Evolutionary conservation across 2,329 filamentous ascomycete genomes (phyloP).

Genomic region (Leptographium radiaticola): DNA sequence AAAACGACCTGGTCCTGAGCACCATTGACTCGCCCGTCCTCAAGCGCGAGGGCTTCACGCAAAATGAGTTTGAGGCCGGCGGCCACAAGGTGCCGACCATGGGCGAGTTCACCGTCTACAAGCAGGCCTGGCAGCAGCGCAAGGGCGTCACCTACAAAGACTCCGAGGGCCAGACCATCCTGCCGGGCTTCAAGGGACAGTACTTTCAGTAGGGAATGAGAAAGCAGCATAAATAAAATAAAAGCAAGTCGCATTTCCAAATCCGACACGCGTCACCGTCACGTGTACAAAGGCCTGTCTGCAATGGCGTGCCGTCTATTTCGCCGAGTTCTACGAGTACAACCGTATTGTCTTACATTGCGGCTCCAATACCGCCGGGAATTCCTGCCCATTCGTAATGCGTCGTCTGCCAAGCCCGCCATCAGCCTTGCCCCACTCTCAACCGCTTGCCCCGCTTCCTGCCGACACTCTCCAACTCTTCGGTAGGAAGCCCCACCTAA

Average conservation of each 20-base stretch:
- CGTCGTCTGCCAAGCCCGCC: too few species aligned
- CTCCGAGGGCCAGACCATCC: background rate
- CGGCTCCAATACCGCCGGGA: too few species aligned
- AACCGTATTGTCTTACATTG: too few species aligned
- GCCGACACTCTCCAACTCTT: too few species aligned
- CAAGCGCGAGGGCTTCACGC: slow-evolving; percentile 17
- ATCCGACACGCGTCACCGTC: too few species aligned
- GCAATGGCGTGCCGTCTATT: background rate
- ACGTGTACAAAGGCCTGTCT: too few species aligned
- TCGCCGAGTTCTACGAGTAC: too few species aligned
- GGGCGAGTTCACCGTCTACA: slow-evolving; percentile 2
- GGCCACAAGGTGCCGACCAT: slow-evolving; percentile 1
- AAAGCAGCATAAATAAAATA: background rate
- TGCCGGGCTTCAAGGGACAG: background rate
- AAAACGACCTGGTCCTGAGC: slow-evolving; percentile 23
- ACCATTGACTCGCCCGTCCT: slow-evolving; percentile 23
- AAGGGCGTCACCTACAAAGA: background rate
- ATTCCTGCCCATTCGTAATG: too few species aligned
- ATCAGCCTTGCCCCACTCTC: too few species aligned
- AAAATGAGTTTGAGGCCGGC: slow-evolving; percentile 21
- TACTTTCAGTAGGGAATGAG: background rate
- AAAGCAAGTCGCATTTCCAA: background rate
- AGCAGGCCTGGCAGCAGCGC: slow-evolving; percentile 2
- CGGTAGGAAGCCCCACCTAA: too few species aligned
- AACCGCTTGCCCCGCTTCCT: too few species aligned